Evolutionary conservation across 495 filamentous ascomycete species (phyloP).

Genomic region (Talaromyces borbonicus): DNA sequence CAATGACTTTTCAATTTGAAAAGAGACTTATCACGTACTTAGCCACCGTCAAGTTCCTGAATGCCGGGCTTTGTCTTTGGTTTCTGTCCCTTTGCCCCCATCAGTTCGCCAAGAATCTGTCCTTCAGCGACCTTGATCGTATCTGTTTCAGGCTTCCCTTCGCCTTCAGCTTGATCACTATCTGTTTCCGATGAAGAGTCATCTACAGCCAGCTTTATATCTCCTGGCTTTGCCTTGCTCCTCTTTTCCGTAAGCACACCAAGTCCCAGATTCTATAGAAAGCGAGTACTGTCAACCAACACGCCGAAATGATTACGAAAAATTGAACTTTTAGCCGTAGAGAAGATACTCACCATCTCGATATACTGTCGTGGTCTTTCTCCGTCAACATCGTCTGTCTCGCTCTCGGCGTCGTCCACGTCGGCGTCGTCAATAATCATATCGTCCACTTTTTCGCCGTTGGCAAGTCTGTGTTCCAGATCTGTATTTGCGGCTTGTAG

Average conservation of each 20-base stretch:
- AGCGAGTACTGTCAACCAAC: neutral
- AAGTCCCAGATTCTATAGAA: conserved; percentile 36
- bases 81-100: conserved; percentile 20
- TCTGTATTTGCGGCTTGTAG: conserved; percentile 40
- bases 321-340: neutral
- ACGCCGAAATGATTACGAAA: neutral
- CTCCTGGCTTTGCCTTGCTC: conserved; percentile 17
- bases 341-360: conserved; percentile 35
- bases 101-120: conserved; percentile 28
- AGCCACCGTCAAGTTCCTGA: conserved; percentile 29
- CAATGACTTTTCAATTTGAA: no score
- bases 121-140: conserved; percentile 6
- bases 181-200: conserved; percentile 5
- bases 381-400: neutral
- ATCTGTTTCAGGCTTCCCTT: conserved; percentile 7
- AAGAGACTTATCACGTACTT: neutral
- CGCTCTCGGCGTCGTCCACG: conserved; percentile 4
- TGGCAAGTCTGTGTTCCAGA: conserved; percentile 31
- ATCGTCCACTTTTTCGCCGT: conserved; percentile 21
- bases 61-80: conserved; percentile 30
- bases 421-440: conserved; percentile 28
- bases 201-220: conserved; percentile 8
- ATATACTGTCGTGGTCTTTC: conserved; percentile 39
- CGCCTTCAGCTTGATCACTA: conserved; percentile 2
- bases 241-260: conserved; percentile 42